A percentile compares a stretch with the other conserved stretches of the same genome.
These are phyloP conservation scores for Hippophae rhamnoides DNA, from an alignment of 306 rosid species.

Conservation along the genomic window DNA sequence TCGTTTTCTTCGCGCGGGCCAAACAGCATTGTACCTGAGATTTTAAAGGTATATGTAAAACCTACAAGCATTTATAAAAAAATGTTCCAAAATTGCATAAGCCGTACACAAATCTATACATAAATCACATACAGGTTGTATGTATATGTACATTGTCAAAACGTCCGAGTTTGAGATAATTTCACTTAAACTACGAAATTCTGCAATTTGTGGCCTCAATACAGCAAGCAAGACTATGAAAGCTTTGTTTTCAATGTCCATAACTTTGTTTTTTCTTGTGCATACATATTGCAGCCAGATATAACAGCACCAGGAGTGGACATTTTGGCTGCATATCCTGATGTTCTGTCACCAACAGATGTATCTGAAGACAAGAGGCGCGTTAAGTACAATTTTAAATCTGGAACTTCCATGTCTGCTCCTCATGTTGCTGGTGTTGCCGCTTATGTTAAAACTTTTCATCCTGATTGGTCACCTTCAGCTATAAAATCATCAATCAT, in stretches of 20 bases:
- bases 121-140: no score
- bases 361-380: conserved; percentile 3
- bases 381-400: conserved; percentile 10
- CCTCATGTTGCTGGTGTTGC: conserved; percentile 27
- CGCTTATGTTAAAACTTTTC: conserved; percentile 26
- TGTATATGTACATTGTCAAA: no score
- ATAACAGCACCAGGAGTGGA: conserved; percentile 25
- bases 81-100: no score
- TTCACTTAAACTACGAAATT: no score
- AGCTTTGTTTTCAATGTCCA: background rate
- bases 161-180: no score
- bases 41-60: conserved; percentile 15
- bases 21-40: conserved; percentile 5
- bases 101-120: no score
- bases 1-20: conserved; percentile 27
- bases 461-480: conserved; percentile 25
- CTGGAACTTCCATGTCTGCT: conserved; percentile 33
- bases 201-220: no score
- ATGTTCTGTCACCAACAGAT: background rate
- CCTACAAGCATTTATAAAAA: no score
- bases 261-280: background rate
- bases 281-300: conserved; percentile 20
- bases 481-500: conserved; percentile 31
- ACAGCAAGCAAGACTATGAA: background rate
- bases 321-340: conserved; percentile 22